phyloP scores from a whole-genome alignment of 257 asterid genomes.

The Solanum neorickii region DNA sequence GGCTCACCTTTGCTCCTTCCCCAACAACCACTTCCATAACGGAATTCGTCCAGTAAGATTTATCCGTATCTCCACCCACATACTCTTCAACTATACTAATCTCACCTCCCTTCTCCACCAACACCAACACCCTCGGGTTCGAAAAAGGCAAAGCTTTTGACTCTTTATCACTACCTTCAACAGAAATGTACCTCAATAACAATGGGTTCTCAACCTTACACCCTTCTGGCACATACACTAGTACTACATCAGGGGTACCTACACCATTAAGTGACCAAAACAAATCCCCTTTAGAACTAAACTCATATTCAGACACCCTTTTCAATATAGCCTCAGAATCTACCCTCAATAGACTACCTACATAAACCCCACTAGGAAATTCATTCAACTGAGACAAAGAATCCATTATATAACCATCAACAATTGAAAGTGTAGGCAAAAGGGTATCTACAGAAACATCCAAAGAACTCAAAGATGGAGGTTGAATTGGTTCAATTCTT shows the following conservation, averaged over 20 bases:
- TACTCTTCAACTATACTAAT: slow-evolving; percentile 75
- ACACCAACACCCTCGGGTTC: slow-evolving; percentile 73
- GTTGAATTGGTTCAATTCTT: slow-evolving; percentile 38
- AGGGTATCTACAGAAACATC: slow-evolving; percentile 21
- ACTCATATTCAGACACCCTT: slow-evolving; percentile 44
- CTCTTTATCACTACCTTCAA: slow-evolving; percentile 44
- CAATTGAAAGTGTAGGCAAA: slow-evolving; percentile 40
- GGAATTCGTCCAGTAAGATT: slow-evolving; percentile 75
- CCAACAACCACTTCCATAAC: slow-evolving; percentile 66
- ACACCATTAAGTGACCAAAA: slow-evolving; percentile 89
- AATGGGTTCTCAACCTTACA: slow-evolving; percentile 64
- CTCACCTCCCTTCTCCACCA: slow-evolving; percentile 88
- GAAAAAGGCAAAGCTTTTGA: slow-evolving; percentile 61
- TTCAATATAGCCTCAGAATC: slow-evolving; percentile 36
- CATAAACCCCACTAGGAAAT: slow-evolving; percentile 60
- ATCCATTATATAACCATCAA: slow-evolving; percentile 63
- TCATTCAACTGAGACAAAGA: slow-evolving; percentile 31
- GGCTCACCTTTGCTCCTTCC: slow-evolving; percentile 64
- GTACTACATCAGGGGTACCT: slow-evolving; percentile 69
- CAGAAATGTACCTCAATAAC: slow-evolving; percentile 49
- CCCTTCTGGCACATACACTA: slow-evolving; percentile 77
- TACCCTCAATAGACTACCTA: slow-evolving; percentile 46
- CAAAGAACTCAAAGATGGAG: slow-evolving; percentile 6
- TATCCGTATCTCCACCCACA: slow-evolving; percentile 32
- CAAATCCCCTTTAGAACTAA: slow-evolving; percentile 63